Conservation (phyloP, 768 basidiomycete species). For the Leccinum rimulosum region DNA sequence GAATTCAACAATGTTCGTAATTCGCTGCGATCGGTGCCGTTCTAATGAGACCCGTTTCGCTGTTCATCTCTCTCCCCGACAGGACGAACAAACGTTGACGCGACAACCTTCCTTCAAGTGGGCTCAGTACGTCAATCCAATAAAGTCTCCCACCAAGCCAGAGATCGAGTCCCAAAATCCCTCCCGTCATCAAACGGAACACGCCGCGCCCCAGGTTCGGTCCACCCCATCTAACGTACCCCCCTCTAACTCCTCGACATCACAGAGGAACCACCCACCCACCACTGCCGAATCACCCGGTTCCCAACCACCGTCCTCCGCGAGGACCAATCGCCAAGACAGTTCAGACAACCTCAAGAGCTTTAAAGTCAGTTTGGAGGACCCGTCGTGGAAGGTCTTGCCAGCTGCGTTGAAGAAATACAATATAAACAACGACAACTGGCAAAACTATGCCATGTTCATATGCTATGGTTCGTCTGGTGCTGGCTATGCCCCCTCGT, state of each 20-base stretch:
- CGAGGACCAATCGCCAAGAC: slow-evolving; percentile 55
- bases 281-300: slow-evolving; percentile 30
- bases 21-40: slow-evolving; percentile 22
- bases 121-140: slow-evolving; percentile 76
- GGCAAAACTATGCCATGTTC: slow-evolving; percentile 99
- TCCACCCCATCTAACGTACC: slow-evolving; percentile 16
- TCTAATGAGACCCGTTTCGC: slow-evolving; percentile 5
- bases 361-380: slow-evolving; percentile 96
- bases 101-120: slow-evolving; percentile 87
- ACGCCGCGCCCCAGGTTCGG: slow-evolving; percentile 52
- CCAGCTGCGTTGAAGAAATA: slow-evolving; percentile 99
- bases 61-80: slow-evolving; percentile 12
- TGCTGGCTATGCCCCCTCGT: slow-evolving; percentile 27
- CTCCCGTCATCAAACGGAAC: slow-evolving; percentile 76
- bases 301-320: slow-evolving; percentile 27
- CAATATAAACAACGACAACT: slow-evolving; percentile 96
- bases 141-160: slow-evolving; percentile 78
- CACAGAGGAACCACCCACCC: slow-evolving; percentile 30
- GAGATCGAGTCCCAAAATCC: slow-evolving; percentile 74
- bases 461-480: slow-evolving; percentile 95
- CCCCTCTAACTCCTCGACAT: slow-evolving; percentile 24
- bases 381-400: slow-evolving; percentile 97
- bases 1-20: slow-evolving; percentile 52
- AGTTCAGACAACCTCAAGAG: slow-evolving; percentile 79
- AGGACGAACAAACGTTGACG: slow-evolving; percentile 47